phyloP scores from a whole-genome alignment of 73 alveolate species.

The Paramecium sonneborni region DNA sequence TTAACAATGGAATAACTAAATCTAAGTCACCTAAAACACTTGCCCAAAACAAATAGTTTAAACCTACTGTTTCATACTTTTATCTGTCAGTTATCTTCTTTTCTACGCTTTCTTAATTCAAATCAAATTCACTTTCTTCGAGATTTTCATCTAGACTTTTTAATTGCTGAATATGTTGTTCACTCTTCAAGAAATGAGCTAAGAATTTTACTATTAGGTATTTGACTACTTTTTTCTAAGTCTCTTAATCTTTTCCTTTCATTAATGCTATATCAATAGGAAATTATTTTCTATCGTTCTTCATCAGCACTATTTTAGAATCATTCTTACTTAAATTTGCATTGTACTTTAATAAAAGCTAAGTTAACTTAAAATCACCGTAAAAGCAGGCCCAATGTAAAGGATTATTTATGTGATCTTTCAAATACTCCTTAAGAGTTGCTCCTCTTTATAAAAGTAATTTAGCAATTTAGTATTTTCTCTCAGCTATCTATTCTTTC shows the following conservation, averaged over 20 bases:
- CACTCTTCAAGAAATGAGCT: not conserved
- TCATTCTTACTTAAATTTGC: not conserved
- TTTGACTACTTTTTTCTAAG: not conserved
- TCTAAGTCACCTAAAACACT: not conserved
- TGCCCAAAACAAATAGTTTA: slow-evolving; percentile 10
- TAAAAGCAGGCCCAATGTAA: slow-evolving; percentile 16
- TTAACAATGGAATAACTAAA: not conserved
- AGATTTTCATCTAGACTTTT: not conserved
- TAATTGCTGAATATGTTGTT: not conserved
- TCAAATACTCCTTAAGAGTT: not conserved
- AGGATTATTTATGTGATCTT: not conserved
- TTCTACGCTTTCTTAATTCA: not conserved
- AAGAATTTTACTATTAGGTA: slow-evolving; percentile 7
- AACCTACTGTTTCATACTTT: not conserved
- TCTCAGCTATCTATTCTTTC: not conserved
- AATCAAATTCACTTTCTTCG: not conserved
- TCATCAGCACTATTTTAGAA: not conserved
- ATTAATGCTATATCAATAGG: not conserved
- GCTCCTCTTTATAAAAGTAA: slow-evolving; percentile 19
- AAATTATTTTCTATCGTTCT: not conserved
- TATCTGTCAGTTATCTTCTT: not conserved
- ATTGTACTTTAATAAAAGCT: not conserved
- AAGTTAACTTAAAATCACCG: not conserved
- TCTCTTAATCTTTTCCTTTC: not conserved
- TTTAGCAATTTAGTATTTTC: not conserved